These are phyloP conservation scores for Leccinum obscurum DNA, from an alignment of 768 basidiomycete species.

Conservation along the genomic window DNA sequence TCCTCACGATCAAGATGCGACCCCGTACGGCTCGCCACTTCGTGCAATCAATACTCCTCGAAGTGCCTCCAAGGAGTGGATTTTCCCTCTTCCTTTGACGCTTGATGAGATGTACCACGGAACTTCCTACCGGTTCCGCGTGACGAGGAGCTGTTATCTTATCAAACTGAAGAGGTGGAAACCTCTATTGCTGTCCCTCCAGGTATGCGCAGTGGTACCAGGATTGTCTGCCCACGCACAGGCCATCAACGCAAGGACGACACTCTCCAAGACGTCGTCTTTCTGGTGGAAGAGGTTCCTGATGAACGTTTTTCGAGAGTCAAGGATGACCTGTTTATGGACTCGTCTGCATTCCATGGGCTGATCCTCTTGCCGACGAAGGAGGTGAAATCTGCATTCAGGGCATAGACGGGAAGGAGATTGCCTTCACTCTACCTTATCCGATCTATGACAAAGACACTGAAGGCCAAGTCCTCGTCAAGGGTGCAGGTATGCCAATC, in stretches of 20 bases:
- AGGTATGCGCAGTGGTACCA: conserved; percentile 61
- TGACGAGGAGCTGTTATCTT: conserved; percentile 57
- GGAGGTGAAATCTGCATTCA: conserved; percentile 52
- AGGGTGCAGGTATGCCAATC: conserved; percentile 71
- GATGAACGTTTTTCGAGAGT: conserved; percentile 58
- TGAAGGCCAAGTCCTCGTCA: conserved; percentile 49
- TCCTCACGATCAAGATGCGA: conserved; percentile 17
- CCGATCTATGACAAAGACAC: conserved; percentile 48
- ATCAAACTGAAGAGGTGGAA: conserved; percentile 51
- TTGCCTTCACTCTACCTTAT: conserved; percentile 52
- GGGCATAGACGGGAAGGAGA: conserved; percentile 59
- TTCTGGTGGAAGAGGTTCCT: conserved; percentile 58
- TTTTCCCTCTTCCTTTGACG: conserved; percentile 60
- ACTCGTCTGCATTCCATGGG: conserved; percentile 55
- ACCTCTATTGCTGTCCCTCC: conserved; percentile 61
- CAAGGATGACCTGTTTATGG: conserved; percentile 55
- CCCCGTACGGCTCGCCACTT: conserved; percentile 39
- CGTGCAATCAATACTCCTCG: conserved; percentile 39
- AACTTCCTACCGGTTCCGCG: conserved; percentile 54
- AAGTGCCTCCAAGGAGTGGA: conserved; percentile 57
- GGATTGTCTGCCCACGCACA: conserved; percentile 58
- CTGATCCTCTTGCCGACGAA: conserved; percentile 45
- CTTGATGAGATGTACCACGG: conserved; percentile 65
- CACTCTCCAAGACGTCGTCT: conserved; percentile 63
- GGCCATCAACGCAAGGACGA: conserved; percentile 66